Evolutionary conservation across 306 rosid species (phyloP).

Genomic region (Quercus engelmannii): DNA sequence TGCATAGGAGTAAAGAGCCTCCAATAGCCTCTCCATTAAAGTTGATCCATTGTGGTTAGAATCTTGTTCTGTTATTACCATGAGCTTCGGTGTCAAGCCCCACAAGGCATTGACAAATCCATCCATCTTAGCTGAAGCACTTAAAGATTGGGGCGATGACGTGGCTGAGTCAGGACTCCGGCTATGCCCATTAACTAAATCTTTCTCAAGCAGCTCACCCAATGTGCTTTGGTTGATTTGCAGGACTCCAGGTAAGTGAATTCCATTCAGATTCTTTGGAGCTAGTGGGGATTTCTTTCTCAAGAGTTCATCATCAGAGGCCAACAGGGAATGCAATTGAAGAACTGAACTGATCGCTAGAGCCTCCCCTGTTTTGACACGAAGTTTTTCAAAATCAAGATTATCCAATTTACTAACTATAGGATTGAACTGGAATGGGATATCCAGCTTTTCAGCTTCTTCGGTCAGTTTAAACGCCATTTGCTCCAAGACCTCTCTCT

Average conservation of each 20-base stretch:
- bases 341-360: constrained; percentile 72
- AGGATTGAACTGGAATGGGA: constrained; percentile 76
- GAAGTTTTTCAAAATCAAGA: constrained; percentile 74
- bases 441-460: constrained; percentile 79
- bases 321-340: constrained; percentile 71
- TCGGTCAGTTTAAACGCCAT: constrained; percentile 60
- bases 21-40: constrained; percentile 76
- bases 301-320: constrained; percentile 55
- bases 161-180: constrained; percentile 74
- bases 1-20: constrained; percentile 78
- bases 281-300: constrained; percentile 41
- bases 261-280: constrained; percentile 41
- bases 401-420: constrained; percentile 60
- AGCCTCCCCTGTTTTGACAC: constrained; percentile 86
- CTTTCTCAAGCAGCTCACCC: constrained; percentile 70
- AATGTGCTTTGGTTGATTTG: constrained; percentile 47
- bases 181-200: constrained; percentile 51
- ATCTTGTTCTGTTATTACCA: constrained; percentile 83
- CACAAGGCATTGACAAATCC: constrained; percentile 69
- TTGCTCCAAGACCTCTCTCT: constrained; percentile 69
- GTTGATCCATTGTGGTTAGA: constrained; percentile 75
- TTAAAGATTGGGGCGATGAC: constrained; percentile 48
- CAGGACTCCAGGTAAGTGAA: constrained; percentile 41
- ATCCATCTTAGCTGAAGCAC: constrained; percentile 42
- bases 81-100: constrained; percentile 73